Percentiles rank a stretch among this genome's conserved stretches.
Evolutionary conservation across 495 filamentous ascomycete species (phyloP).

Genomic region (Mytilinidion resinicola): DNA sequence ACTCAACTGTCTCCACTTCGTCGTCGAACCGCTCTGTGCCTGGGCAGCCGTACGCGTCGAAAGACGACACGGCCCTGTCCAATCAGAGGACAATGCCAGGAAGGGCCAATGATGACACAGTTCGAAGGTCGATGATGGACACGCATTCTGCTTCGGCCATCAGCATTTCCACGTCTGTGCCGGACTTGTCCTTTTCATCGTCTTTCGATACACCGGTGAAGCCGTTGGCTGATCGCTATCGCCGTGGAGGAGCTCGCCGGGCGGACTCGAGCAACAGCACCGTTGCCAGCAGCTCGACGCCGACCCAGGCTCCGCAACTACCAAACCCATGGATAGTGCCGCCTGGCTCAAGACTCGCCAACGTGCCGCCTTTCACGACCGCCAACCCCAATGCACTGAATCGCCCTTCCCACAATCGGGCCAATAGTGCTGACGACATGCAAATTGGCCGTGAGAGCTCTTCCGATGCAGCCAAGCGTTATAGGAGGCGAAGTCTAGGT

Average conservation of each 20-base stretch:
- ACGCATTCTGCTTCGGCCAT: slow-evolving; percentile 39
- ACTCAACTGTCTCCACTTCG: slow-evolving; percentile 33
- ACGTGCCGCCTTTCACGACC: not conserved
- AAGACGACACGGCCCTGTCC: slow-evolving; percentile 30
- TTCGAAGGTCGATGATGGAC: slow-evolving; percentile 43
- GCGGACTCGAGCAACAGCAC: slow-evolving; percentile 38
- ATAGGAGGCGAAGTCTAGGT: slow-evolving; percentile 76
- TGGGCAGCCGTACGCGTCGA: slow-evolving; percentile 20
- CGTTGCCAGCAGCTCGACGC: slow-evolving; percentile 6
- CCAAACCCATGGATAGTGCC: slow-evolving; percentile 28
- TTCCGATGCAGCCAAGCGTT: slow-evolving; percentile 64
- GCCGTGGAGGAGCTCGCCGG: slow-evolving; percentile 50
- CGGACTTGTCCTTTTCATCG: slow-evolving; percentile 45
- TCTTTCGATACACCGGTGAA: slow-evolving; percentile 28
- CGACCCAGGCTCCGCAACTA: slow-evolving; percentile 18
- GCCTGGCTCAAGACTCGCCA: not conserved
- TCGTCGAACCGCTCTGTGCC: slow-evolving; percentile 30
- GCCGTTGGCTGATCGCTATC: slow-evolving; percentile 58
- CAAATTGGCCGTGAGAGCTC: slow-evolving; percentile 37
- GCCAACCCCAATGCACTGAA: not conserved
- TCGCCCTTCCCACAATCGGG: slow-evolving; percentile 31
- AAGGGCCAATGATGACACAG: slow-evolving; percentile 24
- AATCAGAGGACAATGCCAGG: not conserved
- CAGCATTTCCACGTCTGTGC: slow-evolving; percentile 41
- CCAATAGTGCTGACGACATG: slow-evolving; percentile 51